A percentile compares a stretch with the other conserved stretches of the same genome.
Evolutionary conservation across 2,329 filamentous ascomycete genomes (phyloP).

Genomic region (Aspergillus fijiensis): DNA sequence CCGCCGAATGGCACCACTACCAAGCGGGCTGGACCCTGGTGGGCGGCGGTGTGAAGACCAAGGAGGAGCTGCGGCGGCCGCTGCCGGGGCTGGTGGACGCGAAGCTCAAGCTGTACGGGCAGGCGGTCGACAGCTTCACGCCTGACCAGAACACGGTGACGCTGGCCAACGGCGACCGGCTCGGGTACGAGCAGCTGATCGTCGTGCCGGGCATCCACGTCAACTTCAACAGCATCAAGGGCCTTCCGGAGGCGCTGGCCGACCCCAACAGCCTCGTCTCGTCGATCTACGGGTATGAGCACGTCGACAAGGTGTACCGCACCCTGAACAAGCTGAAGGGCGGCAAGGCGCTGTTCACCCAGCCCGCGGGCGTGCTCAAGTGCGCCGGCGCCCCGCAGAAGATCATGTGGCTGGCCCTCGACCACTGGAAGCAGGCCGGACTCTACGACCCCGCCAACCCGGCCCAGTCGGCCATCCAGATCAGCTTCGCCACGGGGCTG

Average conservation of each 20-base stretch:
- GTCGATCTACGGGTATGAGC: slow-evolving; percentile 59
- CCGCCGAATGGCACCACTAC: slow-evolving; percentile 64
- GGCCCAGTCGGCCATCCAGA: slow-evolving; percentile 48
- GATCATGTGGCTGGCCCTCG: slow-evolving; percentile 61
- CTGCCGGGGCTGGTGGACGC: slow-evolving; percentile 55
- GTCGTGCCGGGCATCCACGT: slow-evolving; percentile 60
- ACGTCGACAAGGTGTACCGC: slow-evolving; percentile 54
- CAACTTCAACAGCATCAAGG: slow-evolving; percentile 54
- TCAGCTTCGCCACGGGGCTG: slow-evolving; percentile 57
- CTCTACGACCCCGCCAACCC: slow-evolving; percentile 48
- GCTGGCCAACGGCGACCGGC: slow-evolving; percentile 54
- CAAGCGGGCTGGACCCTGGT: slow-evolving; percentile 71
- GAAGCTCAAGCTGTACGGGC: slow-evolving; percentile 62
- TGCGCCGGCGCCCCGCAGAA: slow-evolving; percentile 64
- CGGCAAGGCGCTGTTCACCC: slow-evolving; percentile 60
- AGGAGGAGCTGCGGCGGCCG: slow-evolving; percentile 56
- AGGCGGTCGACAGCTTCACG: slow-evolving; percentile 50
- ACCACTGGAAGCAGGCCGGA: slow-evolving; percentile 57
- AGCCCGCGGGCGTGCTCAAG: slow-evolving; percentile 59
- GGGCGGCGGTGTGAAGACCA: slow-evolving; percentile 64
- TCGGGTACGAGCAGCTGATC: slow-evolving; percentile 65
- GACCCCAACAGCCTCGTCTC: slow-evolving; percentile 52
- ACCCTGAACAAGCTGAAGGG: slow-evolving; percentile 50
- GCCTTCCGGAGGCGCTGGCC: slow-evolving; percentile 57
- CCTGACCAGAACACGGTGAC: slow-evolving; percentile 60